Conservation (phyloP, 2,329 filamentous ascomycete species). For the Pochonia chlamydosporia region DNA sequence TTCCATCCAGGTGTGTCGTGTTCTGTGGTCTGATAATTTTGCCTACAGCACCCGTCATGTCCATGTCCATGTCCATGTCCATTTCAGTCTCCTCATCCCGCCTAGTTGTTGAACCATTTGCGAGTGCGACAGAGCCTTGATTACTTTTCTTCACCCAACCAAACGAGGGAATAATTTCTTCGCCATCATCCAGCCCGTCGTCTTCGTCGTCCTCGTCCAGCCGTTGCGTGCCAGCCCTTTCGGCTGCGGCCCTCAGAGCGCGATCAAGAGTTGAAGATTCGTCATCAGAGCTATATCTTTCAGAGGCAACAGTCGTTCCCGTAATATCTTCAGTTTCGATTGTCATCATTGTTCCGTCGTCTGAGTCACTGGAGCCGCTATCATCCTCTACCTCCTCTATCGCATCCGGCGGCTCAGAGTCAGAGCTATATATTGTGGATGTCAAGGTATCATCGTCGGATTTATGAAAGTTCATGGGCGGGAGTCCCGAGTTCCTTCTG, state of each 20-base stretch:
- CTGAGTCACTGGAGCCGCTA: conserved; percentile 51
- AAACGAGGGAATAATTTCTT: conserved; percentile 71
- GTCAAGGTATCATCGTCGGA: conserved; percentile 63
- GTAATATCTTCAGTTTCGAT: conserved; percentile 75
- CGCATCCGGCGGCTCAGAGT: conserved; percentile 51
- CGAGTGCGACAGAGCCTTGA: no score
- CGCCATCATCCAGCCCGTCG: conserved; percentile 53
- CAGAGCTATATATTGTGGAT: conserved; percentile 72
- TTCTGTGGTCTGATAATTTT: conserved; percentile 42
- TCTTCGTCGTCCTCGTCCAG: conserved; percentile 44
- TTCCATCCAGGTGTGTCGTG: conserved; percentile 36
- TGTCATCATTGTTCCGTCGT: conserved; percentile 76
- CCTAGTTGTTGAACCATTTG: conserved; percentile 24
- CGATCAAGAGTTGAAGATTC: conserved; percentile 73
- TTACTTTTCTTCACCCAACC: conserved; percentile 61
- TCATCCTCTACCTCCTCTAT: conserved; percentile 49
- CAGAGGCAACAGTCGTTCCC: conserved; percentile 59
- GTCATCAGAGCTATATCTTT: conserved; percentile 53
- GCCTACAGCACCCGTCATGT: conserved; percentile 50
- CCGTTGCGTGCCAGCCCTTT: conserved; percentile 67
- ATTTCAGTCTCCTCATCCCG: conserved; percentile 28
- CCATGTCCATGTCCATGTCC: conserved; percentile 38
- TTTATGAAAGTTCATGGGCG: conserved; percentile 58
- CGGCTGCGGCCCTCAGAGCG: conserved; percentile 68
- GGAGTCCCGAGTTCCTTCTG: conserved; percentile 61